Base-by-base conservation (phyloP, 2,329 filamentous ascomycete species). In the Aspergillus cejpii region DNA sequence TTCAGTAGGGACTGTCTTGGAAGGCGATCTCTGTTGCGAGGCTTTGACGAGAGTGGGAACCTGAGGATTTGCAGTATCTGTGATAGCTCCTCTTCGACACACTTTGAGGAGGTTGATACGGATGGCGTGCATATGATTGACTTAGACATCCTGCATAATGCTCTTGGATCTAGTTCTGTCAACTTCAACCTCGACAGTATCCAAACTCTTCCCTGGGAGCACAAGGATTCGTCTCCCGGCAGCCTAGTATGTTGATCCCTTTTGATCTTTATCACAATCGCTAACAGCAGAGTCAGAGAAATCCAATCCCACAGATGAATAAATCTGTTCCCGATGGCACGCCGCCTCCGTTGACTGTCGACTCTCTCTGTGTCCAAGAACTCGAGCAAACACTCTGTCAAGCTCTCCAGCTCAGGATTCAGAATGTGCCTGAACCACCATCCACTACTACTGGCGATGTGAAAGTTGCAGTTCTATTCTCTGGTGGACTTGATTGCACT, bases 401-500 rank as follows among this genome's bases (percentile, higher is more conserved):
- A 41, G 86, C 87, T 3, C 66, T 94, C 5, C 72, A 72, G 44
- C 61, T 82, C 6, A 80, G 87, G 33, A 74, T 89, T 12, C 65
- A 80, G 6, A 73, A 80, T 33, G 78, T 94, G 5, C 85, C 85
- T 0, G 59, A 72, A 37, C 80, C 79, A 1, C 78, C 75, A 8
- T 55, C 39, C 49, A 56, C 51, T 17, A 48, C 51, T 44, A 46
- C 50, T 26, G 28, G 51, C 41, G 52, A 56, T 46, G 58, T 68
- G 36, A 68, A 68, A 54, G 66, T 95, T 11, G 89, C 88, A 0
- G 74, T 98, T 1, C 73, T 98, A 0, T 98, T 97, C 64, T 98
- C 92, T 0, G 92, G 92, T 2, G 92, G 92, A 0, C 76, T 98
- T 5, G 92, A 98, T 64, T 97, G 92, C 62, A 91, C 90, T 0